These are phyloP conservation scores for Astrocystis sublimbata DNA, from an alignment of 495 filamentous ascomycete species.

Conservation along the genomic window DNA sequence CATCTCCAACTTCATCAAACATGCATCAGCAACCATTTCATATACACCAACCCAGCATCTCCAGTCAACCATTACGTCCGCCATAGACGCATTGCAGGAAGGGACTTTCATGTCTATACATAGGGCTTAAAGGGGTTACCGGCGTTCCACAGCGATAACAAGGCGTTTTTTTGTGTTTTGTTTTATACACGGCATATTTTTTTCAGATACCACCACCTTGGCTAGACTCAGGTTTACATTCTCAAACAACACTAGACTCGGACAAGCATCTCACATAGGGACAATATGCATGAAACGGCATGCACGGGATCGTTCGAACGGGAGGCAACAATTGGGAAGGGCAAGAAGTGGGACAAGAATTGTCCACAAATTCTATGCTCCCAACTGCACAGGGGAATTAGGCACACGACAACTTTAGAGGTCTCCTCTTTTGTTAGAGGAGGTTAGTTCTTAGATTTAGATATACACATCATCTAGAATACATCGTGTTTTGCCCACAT, in stretches of 20 bases:
- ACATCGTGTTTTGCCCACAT: neutral
- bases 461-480: constrained; percentile 3
- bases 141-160: constrained; percentile 6
- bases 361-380: neutral
- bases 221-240: constrained; percentile 14
- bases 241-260: constrained; percentile 10
- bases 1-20: neutral
- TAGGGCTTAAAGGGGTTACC: neutral
- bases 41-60: constrained; percentile 1
- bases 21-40: neutral
- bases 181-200: neutral
- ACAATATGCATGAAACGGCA: constrained; percentile 10
- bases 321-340: neutral
- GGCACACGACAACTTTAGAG: neutral
- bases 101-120: neutral
- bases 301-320: neutral
- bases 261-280: constrained; percentile 9
- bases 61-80: neutral
- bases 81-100: constrained; percentile 5
- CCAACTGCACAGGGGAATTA: neutral
- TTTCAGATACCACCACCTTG: constrained; percentile 14
- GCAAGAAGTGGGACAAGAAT: neutral
- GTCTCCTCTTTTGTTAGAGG: neutral
- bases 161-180: neutral
- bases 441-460: neutral